These are phyloP conservation scores for Meripilus lineatus DNA, from an alignment of 1,284 basidiomycete species.

Conservation along the genomic window DNA sequence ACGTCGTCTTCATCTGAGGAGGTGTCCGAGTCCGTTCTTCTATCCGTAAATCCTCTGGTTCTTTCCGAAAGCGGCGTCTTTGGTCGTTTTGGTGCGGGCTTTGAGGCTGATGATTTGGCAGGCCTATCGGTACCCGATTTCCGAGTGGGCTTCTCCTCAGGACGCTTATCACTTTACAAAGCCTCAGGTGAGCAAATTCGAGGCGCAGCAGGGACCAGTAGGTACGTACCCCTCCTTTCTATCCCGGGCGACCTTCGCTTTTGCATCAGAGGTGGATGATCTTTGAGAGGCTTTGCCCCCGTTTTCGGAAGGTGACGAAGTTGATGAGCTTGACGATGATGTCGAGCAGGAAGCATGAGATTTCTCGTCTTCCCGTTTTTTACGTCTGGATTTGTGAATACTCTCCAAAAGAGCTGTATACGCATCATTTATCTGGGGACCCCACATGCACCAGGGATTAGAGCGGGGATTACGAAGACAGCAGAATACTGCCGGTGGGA, in stretches of 20 bases:
- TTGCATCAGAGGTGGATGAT: neutral
- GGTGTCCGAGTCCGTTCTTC: slow-evolving; percentile 17
- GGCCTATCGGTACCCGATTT: too few relatives aligned
- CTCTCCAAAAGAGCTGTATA: slow-evolving; percentile 20
- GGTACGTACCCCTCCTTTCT: neutral
- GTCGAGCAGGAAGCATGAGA: slow-evolving; percentile 1
- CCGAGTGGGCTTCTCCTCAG: slow-evolving; percentile 6
- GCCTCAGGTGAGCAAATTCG: too few relatives aligned
- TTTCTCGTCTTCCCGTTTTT: slow-evolving; percentile 6
- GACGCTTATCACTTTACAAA: too few relatives aligned
- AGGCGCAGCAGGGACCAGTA: too few relatives aligned
- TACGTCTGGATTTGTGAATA: slow-evolving; percentile 5
- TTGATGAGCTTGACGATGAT: neutral
- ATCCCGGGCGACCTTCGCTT: neutral
- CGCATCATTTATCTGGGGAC: slow-evolving; percentile 24
- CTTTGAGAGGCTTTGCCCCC: neutral
- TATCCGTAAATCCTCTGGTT: too few relatives aligned
- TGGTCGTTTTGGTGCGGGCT: too few relatives aligned
- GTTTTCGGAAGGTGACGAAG: neutral
- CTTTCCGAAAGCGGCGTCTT: too few relatives aligned
- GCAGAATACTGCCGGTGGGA: neutral
- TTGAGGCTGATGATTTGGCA: too few relatives aligned
- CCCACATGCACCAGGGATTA: neutral
- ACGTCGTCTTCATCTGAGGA: slow-evolving; percentile 15
- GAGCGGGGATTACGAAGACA: neutral